Base-by-base conservation (phyloP, 352 stramenopile genomes). In the Blastocystis hominis region DNA sequence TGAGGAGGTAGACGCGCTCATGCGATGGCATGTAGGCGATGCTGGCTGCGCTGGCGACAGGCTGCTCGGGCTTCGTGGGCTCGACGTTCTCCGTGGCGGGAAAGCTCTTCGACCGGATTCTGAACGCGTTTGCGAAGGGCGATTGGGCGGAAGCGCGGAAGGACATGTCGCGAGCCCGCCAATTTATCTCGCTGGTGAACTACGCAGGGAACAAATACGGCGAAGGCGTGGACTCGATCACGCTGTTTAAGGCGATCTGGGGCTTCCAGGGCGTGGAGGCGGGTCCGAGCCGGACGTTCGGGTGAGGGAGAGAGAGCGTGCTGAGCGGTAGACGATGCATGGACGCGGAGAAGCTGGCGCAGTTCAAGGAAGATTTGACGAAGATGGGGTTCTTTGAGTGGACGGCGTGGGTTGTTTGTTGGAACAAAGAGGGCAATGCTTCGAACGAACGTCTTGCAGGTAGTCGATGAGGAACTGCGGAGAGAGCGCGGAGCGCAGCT, bases 311-410 rank as follows among this genome's bases (percentile, higher is more conserved):
- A 36, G 56, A 38, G 34, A 9, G 50, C 24, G 53, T 24, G 17
- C 20, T 69, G 56, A 55, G 30, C 6, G 7, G 50, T 84, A 84
- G 72, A 30, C 72, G 42, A n/a, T 53, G 72, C 42, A 34, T 87
- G 61, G 66, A 61, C 0, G 17, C 24, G 20, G 77, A 78, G 4
- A 87, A 87, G 66, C 20, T 77, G 34, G 77, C 30, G n/a, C 61
- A 77, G 47, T 50, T 87, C 17, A 72, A 75, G 59, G 40, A 53
- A 17, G 77, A 87, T 77, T 42, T 87, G 62, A 56, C 44, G 7
- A 53, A 50, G 53, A 87, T 87, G 38, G 77, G 77, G n/a, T 87
- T 87, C 77, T 87, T 75, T 59, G 77, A 87, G 36, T 87, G 77
- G 77, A 84, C 42, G 4, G n/a, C 36, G 55, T 84, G 46, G 44